Evolutionary conservation across 2,329 filamentous ascomycete species (phyloP).

Genomic region (Parasarocladium wereldwijsianum): DNA sequence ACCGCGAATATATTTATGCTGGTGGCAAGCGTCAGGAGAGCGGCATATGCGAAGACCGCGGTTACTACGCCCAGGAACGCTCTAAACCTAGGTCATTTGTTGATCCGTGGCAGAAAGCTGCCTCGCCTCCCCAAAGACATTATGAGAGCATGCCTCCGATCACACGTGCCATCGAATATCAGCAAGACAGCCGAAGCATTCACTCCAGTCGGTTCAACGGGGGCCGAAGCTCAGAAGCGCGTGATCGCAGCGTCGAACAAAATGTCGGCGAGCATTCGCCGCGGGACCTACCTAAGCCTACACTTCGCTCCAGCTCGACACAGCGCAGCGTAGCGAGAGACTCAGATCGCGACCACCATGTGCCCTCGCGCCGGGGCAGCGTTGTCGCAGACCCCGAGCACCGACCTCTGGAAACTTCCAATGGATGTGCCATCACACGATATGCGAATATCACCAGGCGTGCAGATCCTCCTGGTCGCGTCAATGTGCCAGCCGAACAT

Average conservation of each 20-base stretch:
- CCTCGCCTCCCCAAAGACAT: background rate
- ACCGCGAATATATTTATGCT: slow-evolving; percentile 4
- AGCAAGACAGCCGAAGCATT: slow-evolving; percentile 24
- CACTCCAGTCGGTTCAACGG: slow-evolving; percentile 21
- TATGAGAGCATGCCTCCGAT: slow-evolving; percentile 13
- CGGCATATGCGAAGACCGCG: background rate
- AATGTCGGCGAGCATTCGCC: no score
- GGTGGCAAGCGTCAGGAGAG: slow-evolving; percentile 1
- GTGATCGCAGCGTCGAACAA: slow-evolving; percentile 26
- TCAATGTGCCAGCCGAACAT: no score
- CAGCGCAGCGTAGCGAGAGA: no score
- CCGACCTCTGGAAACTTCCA: no score
- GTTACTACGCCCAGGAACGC: background rate
- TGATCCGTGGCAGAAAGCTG: slow-evolving; percentile 1
- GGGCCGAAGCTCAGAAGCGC: slow-evolving; percentile 14
- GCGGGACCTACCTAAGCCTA: no score
- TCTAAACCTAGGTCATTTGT: slow-evolving; percentile 1
- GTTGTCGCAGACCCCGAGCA: no score
- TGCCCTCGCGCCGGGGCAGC: slow-evolving; percentile 2
- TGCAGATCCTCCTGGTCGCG: no score
- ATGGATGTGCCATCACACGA: no score
- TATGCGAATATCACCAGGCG: no score
- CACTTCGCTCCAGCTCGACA: no score
- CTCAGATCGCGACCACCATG: no score
- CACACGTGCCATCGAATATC: slow-evolving; percentile 17